Base-by-base conservation (phyloP, 1,284 basidiomycete species). In the Leucoagaricus sp. region DNA sequence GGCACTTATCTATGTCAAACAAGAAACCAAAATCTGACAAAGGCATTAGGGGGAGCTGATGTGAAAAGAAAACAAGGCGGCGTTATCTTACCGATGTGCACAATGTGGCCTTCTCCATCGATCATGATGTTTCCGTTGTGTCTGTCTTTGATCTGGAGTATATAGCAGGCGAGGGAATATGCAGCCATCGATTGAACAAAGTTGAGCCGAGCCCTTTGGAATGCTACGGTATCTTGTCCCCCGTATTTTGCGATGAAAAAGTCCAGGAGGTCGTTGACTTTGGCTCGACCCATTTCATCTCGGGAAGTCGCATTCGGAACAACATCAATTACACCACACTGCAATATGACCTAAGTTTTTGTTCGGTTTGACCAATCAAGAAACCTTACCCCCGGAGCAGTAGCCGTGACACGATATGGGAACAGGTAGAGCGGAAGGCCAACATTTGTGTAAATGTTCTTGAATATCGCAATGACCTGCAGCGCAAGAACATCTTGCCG, bases 121-220 rank as follows among this genome's bases (percentile, higher is more conserved):
- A 99, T 96, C 96, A 99, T 97, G 67, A 98, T 98, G 71, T 99
- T 99, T 19, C 96, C 96, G 68, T 98, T 98, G 73, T 99, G 96
- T 34, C 96, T 78, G 71, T 99, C 97, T 74, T 97, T 96, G 74
- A 98, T 94, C 72, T 99, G 96, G 38, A 98, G 75, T 61, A 98
- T 94, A 72, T 98, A 98, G 72, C 96, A 99, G 10, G 94, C 93
- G n/a, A 99, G 89, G 33, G 95, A 98, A 74, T 99, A 99, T 17
- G 95, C 97, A 1, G 97, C 97, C 97, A 99, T 99, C 1, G 94
- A 96, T 69, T 97, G 94, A 62, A 99, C 94, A 69, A 99, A 99
- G 75, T 98, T 98, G 62, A 94, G 79, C 26, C 96, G 86, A 45
- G 97, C 97, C 62, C 85, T 85, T 70, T 99, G 96, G 80, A 98